These are phyloP conservation scores for Saccharum spontaneum DNA, from an alignment of 176 grass and related monocot genomes.

Conservation along the genomic window DNA sequence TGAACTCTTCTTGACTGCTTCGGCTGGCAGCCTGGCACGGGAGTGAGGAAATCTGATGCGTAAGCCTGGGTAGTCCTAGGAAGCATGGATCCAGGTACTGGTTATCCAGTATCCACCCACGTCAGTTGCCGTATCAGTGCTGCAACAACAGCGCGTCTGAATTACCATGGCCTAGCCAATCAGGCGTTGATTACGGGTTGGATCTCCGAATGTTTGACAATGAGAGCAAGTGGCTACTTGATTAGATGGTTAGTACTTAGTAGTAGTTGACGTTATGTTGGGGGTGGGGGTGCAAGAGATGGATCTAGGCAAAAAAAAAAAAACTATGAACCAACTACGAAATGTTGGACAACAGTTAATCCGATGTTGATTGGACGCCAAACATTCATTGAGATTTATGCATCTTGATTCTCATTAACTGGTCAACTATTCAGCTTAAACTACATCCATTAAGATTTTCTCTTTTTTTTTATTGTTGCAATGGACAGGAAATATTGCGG, in stretches of 20 bases:
- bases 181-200: background rate
- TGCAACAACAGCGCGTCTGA: background rate
- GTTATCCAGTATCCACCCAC: background rate
- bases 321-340: background rate
- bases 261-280: background rate
- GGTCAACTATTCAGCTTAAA: background rate
- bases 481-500: slow-evolving; percentile 44
- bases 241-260: background rate
- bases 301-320: background rate
- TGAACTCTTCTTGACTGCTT: background rate
- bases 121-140: background rate
- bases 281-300: background rate
- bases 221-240: background rate
- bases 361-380: background rate
- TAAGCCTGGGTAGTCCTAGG: background rate
- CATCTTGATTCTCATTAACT: background rate
- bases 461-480: background rate
- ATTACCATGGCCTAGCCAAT: background rate
- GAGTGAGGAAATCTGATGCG: background rate
- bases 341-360: background rate
- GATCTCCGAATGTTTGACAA: background rate
- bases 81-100: background rate
- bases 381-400: background rate
- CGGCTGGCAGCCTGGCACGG: background rate
- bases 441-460: background rate